Evolutionary conservation across 805 yeast genomes (phyloP).

Genomic region (Millerozyma acaciae): DNA sequence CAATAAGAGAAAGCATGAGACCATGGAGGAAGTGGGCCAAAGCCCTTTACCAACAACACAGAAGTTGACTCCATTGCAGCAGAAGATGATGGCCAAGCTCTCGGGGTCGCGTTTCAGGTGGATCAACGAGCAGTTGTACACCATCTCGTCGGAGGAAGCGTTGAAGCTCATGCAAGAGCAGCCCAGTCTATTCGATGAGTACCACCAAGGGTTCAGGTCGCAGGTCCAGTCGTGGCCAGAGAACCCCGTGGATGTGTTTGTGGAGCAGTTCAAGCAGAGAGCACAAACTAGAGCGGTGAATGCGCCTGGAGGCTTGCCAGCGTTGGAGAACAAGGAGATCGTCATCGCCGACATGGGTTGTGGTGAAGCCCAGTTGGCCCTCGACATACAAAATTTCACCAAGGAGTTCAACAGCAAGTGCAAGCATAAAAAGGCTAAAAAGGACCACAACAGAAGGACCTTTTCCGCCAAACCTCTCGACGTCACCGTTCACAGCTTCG

Average conservation of each 20-base stretch:
- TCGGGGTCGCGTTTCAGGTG: conserved; percentile 95
- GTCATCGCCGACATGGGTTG: conserved; percentile 98
- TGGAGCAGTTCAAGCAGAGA: conserved; percentile 60
- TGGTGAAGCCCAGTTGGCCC: conserved; percentile 90
- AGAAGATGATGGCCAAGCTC: conserved; percentile 91
- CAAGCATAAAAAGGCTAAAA: conserved; percentile 29
- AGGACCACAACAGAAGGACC: conserved; percentile 12
- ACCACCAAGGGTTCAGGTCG: conserved; percentile 90
- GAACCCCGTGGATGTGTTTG: conserved; percentile 93
- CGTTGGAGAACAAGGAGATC: conserved; percentile 55
- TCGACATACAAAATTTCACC: conserved; percentile 54
- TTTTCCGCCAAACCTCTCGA: conserved; percentile 33
- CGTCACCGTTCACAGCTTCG: conserved; percentile 81
- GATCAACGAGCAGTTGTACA: conserved; percentile 97
- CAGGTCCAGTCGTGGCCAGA: conserved; percentile 99
- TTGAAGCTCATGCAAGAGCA: conserved; percentile 67
- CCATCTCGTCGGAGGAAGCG: conserved; percentile 76
- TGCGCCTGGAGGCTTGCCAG: conserved; percentile 96
- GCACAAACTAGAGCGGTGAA: conserved; percentile 60
- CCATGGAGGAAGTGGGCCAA: conserved; percentile 8
- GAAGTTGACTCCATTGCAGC: conserved; percentile 81
- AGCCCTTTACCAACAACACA: conserved; percentile 12
- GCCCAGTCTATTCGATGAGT: conserved; percentile 88
- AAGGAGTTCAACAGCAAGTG: conserved; percentile 24
- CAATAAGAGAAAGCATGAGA: conserved; percentile 7